Evolutionary conservation across 1,284 basidiomycete genomes (phyloP).

Genomic region (Retiboletus fuscus): DNA sequence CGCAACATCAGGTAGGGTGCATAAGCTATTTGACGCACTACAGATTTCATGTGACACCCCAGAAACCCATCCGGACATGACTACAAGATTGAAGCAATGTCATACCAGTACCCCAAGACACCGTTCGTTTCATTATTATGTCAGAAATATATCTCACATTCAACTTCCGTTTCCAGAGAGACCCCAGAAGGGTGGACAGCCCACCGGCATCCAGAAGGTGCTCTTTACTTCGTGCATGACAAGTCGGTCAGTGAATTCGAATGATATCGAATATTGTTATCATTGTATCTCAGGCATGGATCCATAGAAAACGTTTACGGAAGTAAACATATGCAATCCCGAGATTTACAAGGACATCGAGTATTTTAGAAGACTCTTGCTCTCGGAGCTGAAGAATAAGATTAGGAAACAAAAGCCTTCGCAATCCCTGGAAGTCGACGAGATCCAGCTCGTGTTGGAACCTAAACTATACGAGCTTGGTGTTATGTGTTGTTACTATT

Average conservation of each 20-base stretch:
- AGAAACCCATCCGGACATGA: slow-evolving; percentile 21
- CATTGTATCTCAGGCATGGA: slow-evolving; percentile 10
- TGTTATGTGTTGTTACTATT: slow-evolving; percentile 45
- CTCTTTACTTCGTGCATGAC: slow-evolving; percentile 45
- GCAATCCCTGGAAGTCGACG: slow-evolving; percentile 25
- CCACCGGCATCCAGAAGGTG: slow-evolving; percentile 46
- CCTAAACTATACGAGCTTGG: slow-evolving; percentile 33
- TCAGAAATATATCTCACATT: neutral
- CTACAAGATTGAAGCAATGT: slow-evolving; percentile 36
- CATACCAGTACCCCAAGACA: slow-evolving; percentile 31
- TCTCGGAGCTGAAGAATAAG: slow-evolving; percentile 24
- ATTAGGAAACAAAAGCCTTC: slow-evolving; percentile 14
- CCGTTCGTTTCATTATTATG: slow-evolving; percentile 31
- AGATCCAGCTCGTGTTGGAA: slow-evolving; percentile 49
- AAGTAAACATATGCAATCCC: slow-evolving; percentile 40
- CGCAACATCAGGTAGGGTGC: slow-evolving; percentile 32
- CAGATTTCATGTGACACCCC: slow-evolving; percentile 16
- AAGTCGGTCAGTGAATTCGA: slow-evolving; percentile 40
- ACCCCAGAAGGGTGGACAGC: slow-evolving; percentile 42
- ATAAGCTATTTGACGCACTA: neutral
- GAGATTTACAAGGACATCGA: slow-evolving; percentile 41
- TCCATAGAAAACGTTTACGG: slow-evolving; percentile 49
- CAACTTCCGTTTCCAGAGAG: slow-evolving; percentile 24
- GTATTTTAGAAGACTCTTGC: slow-evolving; percentile 34
- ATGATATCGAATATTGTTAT: neutral